A percentile compares a stretch with the other conserved stretches of the same genome.
These are phyloP conservation scores for Naganishia sp. DNA, from an alignment of 1,284 basidiomycete species.

Conservation along the genomic window DNA sequence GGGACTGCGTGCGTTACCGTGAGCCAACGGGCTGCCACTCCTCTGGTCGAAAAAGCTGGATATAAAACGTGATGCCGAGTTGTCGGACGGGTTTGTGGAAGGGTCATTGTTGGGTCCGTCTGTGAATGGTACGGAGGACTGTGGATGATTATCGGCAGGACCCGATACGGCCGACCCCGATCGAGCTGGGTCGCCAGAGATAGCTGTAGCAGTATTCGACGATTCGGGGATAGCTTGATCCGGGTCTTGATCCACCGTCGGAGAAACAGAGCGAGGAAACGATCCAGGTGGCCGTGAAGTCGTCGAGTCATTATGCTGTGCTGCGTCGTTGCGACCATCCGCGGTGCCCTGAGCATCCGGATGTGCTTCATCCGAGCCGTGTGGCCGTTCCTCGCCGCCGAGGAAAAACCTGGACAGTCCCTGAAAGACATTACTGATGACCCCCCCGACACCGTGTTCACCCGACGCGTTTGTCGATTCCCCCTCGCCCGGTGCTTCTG, in stretches of 20 bases:
- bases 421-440: conserved; percentile 18
- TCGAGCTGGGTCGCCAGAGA: neutral
- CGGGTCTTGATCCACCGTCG: conserved; percentile 13
- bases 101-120: neutral
- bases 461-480: neutral
- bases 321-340: neutral
- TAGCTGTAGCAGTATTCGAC: neutral
- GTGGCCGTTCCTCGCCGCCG: conserved; percentile 7
- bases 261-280: conserved; percentile 2
- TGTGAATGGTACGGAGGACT: neutral
- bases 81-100: neutral
- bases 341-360: neutral
- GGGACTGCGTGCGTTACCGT: neutral
- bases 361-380: neutral
- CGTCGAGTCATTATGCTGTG: neutral
- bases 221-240: conserved; percentile 1
- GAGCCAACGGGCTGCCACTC: conserved; percentile 7
- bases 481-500: neutral
- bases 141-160: neutral
- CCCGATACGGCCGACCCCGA: neutral
- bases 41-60: conserved; percentile 12
- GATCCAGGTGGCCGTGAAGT: conserved; percentile 8
- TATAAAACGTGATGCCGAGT: conserved; percentile 10
- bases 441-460: conserved; percentile 16
- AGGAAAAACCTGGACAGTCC: conserved; percentile 18